Conservation (phyloP, 345 rosid species). For the Hibiscus trionum region DNA sequence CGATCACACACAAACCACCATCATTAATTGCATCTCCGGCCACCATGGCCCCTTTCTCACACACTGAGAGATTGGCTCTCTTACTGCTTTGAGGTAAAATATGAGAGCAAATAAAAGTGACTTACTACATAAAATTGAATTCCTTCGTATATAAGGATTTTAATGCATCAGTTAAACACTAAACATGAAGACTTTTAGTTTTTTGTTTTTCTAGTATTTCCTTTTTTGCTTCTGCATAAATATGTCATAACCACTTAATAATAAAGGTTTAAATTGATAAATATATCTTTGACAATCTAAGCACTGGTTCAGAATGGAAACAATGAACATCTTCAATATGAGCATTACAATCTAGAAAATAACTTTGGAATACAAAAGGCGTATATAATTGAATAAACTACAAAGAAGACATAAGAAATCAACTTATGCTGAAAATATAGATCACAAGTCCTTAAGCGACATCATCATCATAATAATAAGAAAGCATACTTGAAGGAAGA, state of each 20-base stretch:
- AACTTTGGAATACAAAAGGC: neutral
- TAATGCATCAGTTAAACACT: neutral
- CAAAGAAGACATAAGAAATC: neutral
- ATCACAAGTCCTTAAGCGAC: neutral
- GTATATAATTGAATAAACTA: neutral
- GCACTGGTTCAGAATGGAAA: neutral
- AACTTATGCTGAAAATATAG: constrained; percentile 2
- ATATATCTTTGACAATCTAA: neutral
- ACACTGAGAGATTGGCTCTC: neutral
- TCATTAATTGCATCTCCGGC: too few relatives aligned
- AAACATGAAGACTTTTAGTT: neutral
- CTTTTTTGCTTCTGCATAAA: neutral
- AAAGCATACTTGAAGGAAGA: constrained; percentile 59
- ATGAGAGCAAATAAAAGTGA: neutral
- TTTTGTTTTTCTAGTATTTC: neutral
- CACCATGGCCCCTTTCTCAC: too few relatives aligned
- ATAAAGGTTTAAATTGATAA: neutral
- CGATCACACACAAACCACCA: too few relatives aligned
- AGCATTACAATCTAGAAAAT: neutral
- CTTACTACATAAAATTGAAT: neutral
- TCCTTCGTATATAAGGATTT: neutral
- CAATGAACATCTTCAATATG: neutral
- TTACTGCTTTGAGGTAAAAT: neutral
- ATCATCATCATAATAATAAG: neutral
- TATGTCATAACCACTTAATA: neutral